Evolutionary conservation across 768 basidiomycete species (phyloP).

Genomic region (Mycena floridula): DNA sequence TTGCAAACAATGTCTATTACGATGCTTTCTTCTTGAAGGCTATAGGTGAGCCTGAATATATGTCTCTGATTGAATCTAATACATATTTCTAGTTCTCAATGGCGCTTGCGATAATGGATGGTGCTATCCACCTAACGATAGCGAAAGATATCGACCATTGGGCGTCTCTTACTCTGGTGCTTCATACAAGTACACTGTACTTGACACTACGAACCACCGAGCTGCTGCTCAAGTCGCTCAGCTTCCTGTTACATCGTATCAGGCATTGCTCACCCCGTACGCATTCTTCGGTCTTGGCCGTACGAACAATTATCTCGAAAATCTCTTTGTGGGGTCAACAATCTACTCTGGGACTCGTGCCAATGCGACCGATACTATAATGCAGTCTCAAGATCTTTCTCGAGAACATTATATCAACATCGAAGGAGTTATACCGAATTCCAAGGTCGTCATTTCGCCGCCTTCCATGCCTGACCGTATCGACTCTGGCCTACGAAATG

Average conservation of each 20-base stretch:
- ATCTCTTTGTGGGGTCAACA: slow-evolving; percentile 92
- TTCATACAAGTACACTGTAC: slow-evolving; percentile 93
- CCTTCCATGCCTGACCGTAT: slow-evolving; percentile 24
- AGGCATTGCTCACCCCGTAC: slow-evolving; percentile 86
- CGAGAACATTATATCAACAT: slow-evolving; percentile 79
- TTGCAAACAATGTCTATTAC: slow-evolving; percentile 97
- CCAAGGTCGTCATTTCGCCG: slow-evolving; percentile 91
- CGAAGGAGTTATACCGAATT: slow-evolving; percentile 97
- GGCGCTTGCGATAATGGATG: slow-evolving; percentile 85
- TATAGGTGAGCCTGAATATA: slow-evolving; percentile 53
- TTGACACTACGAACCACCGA: slow-evolving; percentile 84
- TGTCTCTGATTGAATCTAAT: neutral
- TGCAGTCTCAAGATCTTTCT: slow-evolving; percentile 9
- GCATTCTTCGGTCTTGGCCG: slow-evolving; percentile 95
- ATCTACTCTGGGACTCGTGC: slow-evolving; percentile 32
- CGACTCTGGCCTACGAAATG: slow-evolving; percentile 38
- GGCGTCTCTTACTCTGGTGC: slow-evolving; percentile 94
- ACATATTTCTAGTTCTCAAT: slow-evolving; percentile 61
- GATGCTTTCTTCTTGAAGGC: slow-evolving; percentile 99
- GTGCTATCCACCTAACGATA: slow-evolving; percentile 60
- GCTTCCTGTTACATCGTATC: slow-evolving; percentile 89
- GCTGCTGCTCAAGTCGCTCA: slow-evolving; percentile 94
- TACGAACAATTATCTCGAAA: slow-evolving; percentile 99
- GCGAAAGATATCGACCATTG: slow-evolving; percentile 77
- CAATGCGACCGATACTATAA: too few relatives aligned